Evolutionary conservation across 2,329 filamentous ascomycete genomes (phyloP).

Genomic region (Paracamarosporium sp.): DNA sequence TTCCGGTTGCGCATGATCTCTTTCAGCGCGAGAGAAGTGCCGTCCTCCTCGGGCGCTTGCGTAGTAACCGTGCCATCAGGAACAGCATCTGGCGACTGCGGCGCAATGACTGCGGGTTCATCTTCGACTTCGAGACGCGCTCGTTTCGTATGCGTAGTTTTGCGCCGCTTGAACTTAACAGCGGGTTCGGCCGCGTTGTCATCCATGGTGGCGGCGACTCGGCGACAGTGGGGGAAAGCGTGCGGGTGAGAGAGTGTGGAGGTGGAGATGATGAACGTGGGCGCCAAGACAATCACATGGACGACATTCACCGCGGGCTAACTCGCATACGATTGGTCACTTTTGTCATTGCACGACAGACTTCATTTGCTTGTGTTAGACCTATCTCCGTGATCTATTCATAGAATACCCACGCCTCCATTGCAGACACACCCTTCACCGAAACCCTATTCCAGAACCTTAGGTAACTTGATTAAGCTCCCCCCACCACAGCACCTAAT

Average conservation of each 20-base stretch:
- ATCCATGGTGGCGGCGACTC: constrained; percentile 23
- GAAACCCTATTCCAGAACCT: too few species aligned
- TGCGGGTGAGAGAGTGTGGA: neutral
- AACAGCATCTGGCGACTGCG: constrained; percentile 14
- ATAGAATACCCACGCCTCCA: too few species aligned
- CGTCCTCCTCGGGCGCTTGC: constrained; percentile 13
- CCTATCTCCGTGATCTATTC: too few species aligned
- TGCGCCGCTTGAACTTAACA: constrained; percentile 43
- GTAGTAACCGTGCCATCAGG: neutral
- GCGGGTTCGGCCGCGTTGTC: constrained; percentile 19
- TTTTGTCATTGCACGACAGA: neutral
- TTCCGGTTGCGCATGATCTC: constrained; percentile 41
- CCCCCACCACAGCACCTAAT: neutral
- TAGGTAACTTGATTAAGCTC: too few species aligned
- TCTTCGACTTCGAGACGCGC: constrained; percentile 20
- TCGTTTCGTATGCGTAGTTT: constrained; percentile 33
- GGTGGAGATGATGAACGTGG: neutral
- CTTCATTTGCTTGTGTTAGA: too few species aligned
- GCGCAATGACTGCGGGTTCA: neutral
- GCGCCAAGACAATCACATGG: neutral
- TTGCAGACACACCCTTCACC: too few species aligned
- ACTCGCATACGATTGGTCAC: constrained; percentile 2
- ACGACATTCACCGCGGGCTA: constrained; percentile 2
- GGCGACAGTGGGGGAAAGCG: neutral
- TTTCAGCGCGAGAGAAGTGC: constrained; percentile 29